phyloP scores from a whole-genome alignment of 2,329 filamentous ascomycete genomes.

The Ceratocystis lukuohia region DNA sequence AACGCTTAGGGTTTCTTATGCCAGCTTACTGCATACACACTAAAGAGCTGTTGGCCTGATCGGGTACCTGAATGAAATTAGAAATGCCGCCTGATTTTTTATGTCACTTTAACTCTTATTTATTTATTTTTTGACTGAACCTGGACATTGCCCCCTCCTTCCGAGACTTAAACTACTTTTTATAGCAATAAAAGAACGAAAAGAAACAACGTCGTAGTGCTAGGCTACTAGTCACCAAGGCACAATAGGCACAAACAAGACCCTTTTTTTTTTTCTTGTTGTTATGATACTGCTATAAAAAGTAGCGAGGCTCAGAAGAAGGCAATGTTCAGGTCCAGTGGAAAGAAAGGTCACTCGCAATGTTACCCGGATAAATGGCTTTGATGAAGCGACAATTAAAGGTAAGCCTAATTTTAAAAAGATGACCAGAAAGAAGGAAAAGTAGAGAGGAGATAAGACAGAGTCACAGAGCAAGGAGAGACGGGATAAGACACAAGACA shows the following conservation, averaged over 20 bases:
- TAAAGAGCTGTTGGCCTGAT: neutral
- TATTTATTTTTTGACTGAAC: neutral
- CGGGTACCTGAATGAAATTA: conserved; percentile 2
- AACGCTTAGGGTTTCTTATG: neutral
- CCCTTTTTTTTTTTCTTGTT: too few species aligned
- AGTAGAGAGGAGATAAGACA: neutral
- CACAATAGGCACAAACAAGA: too few species aligned
- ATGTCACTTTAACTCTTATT: neutral
- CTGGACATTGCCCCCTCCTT: conserved; percentile 1
- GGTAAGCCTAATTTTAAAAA: conserved; percentile 1
- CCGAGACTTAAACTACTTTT: neutral
- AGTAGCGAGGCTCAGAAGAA: too few species aligned
- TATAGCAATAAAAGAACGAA: neutral
- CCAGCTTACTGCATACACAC: neutral
- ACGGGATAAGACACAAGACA: neutral
- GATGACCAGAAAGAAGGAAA: neutral
- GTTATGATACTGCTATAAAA: too few species aligned
- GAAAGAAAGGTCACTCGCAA: too few species aligned
- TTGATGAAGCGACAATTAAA: neutral
- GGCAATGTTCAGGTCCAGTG: too few species aligned
- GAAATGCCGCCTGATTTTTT: neutral
- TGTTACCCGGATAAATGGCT: neutral
- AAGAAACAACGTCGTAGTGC: neutral
- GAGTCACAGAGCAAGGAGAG: neutral
- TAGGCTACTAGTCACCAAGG: too few species aligned